phyloP scores from a whole-genome alignment of 1,284 basidiomycete species.

The Caloboletus firmus region DNA sequence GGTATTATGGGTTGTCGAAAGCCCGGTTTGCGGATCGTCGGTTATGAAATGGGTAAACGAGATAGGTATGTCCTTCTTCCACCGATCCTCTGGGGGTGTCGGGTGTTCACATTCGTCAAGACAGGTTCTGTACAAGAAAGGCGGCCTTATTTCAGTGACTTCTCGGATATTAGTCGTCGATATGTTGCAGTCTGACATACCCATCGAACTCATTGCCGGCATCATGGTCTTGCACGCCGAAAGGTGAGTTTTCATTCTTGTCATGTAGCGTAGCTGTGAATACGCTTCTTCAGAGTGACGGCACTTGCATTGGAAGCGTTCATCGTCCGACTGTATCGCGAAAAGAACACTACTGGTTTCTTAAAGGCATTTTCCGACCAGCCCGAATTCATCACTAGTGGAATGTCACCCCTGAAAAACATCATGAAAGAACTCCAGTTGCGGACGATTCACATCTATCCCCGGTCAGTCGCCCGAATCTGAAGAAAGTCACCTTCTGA shows the following conservation, averaged over 20 bases:
- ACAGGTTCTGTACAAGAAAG: conserved; percentile 81
- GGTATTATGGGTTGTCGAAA: conserved; percentile 88
- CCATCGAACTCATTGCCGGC: conserved; percentile 84
- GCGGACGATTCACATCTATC: conserved; percentile 87
- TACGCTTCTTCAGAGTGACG: conserved; percentile 61
- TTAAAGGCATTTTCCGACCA: conserved; percentile 97
- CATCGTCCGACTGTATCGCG: conserved; percentile 84
- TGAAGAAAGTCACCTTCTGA: not conserved
- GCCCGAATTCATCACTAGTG: conserved; percentile 91
- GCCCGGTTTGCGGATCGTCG: conserved; percentile 82
- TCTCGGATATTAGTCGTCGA: conserved; percentile 95
- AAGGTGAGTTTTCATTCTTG: conserved; percentile 48
- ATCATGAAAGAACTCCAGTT: conserved; percentile 93
- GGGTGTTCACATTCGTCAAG: conserved; percentile 41
- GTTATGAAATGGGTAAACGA: conserved; percentile 80
- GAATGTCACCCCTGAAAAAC: conserved; percentile 87
- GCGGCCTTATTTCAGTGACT: conserved; percentile 90
- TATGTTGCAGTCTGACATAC: conserved; percentile 87
- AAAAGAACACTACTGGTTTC: conserved; percentile 87
- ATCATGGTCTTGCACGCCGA: conserved; percentile 95
- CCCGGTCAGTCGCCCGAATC: conserved; percentile 55
- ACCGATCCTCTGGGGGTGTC: not conserved
- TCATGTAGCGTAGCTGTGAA: not conserved
- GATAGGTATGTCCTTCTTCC: conserved; percentile 56
- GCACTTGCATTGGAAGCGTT: conserved; percentile 87